Evolutionary conservation across 139 green algal species (phyloP).

Genomic region (Closterium sp.): DNA sequence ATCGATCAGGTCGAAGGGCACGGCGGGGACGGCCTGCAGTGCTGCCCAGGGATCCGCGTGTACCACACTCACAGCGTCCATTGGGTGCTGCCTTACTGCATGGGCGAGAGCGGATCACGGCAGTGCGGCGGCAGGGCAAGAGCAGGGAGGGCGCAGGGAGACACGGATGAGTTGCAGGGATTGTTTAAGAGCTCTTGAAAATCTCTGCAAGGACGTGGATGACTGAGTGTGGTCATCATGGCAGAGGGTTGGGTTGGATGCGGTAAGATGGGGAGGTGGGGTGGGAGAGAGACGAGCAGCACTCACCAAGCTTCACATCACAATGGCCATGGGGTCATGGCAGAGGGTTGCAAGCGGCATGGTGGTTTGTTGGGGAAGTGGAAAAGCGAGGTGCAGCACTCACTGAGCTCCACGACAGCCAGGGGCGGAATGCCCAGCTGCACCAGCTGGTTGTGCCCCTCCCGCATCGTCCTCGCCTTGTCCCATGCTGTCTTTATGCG

Average conservation of each 20-base stretch:
- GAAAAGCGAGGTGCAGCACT: background rate
- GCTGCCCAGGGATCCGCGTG: background rate
- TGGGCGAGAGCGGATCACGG: background rate
- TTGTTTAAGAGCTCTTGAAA: too few relatives aligned
- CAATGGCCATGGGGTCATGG: too few relatives aligned
- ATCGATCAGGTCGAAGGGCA: background rate
- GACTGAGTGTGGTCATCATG: too few relatives aligned
- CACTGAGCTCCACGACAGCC: background rate
- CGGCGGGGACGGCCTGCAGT: background rate
- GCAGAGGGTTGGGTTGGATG: too few relatives aligned
- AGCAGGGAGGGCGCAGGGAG: too few relatives aligned
- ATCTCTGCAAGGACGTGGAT: too few relatives aligned
- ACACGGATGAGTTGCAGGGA: too few relatives aligned
- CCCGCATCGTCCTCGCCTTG: background rate
- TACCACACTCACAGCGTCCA: background rate
- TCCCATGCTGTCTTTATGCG: background rate
- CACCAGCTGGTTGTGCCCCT: background rate
- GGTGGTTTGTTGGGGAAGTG: too few relatives aligned
- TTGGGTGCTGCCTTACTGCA: background rate
- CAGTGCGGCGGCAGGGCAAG: too few relatives aligned
- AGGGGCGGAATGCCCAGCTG: background rate
- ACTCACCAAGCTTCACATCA: background rate
- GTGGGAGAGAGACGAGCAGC: too few relatives aligned
- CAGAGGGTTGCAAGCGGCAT: too few relatives aligned
- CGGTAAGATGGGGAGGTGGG: too few relatives aligned